These are phyloP conservation scores for Xerocomus spinulosus DNA, from an alignment of 768 basidiomycete genomes.

Conservation along the genomic window DNA sequence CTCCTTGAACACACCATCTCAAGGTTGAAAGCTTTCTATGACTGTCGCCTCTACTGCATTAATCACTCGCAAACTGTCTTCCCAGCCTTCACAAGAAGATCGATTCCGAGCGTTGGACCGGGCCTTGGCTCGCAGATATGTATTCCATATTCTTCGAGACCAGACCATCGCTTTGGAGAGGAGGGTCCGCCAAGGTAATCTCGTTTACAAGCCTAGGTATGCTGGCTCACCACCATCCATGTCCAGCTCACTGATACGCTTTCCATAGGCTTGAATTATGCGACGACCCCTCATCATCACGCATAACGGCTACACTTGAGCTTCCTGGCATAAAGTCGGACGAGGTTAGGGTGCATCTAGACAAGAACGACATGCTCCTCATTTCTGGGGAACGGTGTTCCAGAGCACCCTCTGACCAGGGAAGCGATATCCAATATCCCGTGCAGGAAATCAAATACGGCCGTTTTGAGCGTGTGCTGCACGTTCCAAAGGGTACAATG, in stretches of 20 bases:
- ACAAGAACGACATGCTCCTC: constrained; percentile 26
- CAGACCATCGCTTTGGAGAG: constrained; percentile 16
- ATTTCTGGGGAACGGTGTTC: constrained; percentile 33
- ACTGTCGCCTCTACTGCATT: constrained; percentile 17
- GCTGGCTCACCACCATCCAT: constrained; percentile 3
- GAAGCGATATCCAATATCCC: constrained; percentile 20
- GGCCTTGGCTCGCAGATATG: constrained; percentile 29
- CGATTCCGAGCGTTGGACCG: constrained; percentile 30
- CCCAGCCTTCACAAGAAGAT: constrained; percentile 21
- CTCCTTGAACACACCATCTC: neutral
- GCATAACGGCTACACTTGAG: constrained; percentile 35
- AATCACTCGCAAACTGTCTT: constrained; percentile 26
- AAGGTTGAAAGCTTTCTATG: constrained; percentile 14
- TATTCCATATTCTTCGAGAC: constrained; percentile 20
- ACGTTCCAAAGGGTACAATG: constrained; percentile 36
- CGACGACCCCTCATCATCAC: constrained; percentile 32
- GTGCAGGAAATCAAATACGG: constrained; percentile 40
- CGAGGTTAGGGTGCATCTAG: constrained; percentile 33
- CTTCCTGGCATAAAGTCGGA: constrained; percentile 37
- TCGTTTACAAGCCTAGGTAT: constrained; percentile 33
- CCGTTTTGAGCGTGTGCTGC: constrained; percentile 33
- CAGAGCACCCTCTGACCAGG: constrained; percentile 15
- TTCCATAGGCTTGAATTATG: constrained; percentile 36
- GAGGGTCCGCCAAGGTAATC: constrained; percentile 22
- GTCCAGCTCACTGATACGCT: constrained; percentile 10